Evolutionary conservation across 805 yeast species (phyloP), one percentile per base, ranked within the genome.

Genomic region (Kazachstania africana): DNA sequence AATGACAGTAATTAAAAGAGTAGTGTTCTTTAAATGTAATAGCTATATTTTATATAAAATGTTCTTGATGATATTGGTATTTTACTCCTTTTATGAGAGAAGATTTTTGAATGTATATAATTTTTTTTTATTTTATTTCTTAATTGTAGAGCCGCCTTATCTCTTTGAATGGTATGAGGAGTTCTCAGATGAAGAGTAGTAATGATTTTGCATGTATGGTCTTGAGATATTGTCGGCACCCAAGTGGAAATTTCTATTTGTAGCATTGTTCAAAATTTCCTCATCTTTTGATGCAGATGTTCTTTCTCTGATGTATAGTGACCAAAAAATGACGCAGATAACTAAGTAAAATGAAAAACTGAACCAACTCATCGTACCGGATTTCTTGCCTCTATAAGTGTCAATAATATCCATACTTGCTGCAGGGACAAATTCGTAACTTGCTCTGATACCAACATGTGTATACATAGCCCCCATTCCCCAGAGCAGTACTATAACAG

Each of bases 381-480:
- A 77, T 37, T 74, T 62, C 1, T 35, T 42, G 4, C 83, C 83
- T 8, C 47, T 48, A 12, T 48, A 40, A 1, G 67, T 70, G 9
- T 47, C 35, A 0, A 76, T 47, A 9, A 70, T 60, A 0, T 61
- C 55, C 67, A 74, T 61, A 13, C 78, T 70, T 9, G 78, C 63
- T 1, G 59, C 51, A 3, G 65, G 63, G 1, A 71, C 61, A 20
- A 75, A 45, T n/a, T 47, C 41, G 6, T 47, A 42, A 4, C 69
- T 63, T 3, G 75, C 55, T 24, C 57, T 57, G 0, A 65, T 61
- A 0, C 78, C 78, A 31, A 75, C 72, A 42, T 72, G 74, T 30
- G 66, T 66, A 60, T 79, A 66, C 69, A 75, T 73, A 1, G 80
- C 61, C 2, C 80, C 80, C 18, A 74, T 52, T 0, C 79, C 81